These are phyloP conservation scores for Syncephalastrum sp. DNA, from an alignment of 371 early-diverging fungal species.

Conservation along the genomic window DNA sequence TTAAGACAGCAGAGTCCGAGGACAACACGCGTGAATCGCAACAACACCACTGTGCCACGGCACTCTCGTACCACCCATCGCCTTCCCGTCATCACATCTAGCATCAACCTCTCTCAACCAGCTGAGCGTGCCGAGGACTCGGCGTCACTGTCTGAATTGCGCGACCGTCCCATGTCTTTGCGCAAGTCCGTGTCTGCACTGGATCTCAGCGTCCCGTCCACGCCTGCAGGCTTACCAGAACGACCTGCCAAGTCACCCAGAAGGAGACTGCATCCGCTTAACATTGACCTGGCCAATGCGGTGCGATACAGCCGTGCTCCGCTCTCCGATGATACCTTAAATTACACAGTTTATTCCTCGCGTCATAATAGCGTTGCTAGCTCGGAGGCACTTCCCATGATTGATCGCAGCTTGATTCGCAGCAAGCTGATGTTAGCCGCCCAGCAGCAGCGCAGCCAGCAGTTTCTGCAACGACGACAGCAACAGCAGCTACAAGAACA, in stretches of 20 bases:
- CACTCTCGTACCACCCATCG: no score
- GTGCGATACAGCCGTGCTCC: background rate
- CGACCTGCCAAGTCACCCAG: constrained; percentile 7
- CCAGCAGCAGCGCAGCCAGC: no score
- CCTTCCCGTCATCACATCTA: background rate
- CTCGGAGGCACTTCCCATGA: constrained; percentile 11
- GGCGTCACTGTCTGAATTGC: constrained; percentile 12
- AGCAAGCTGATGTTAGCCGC: background rate
- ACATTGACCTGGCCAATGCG: constrained; percentile 5
- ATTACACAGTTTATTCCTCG: background rate
- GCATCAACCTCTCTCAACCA: constrained; percentile 5
- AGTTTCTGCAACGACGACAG: no score
- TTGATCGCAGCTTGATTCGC: constrained; percentile 6
- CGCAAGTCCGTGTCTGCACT: constrained; percentile 6
- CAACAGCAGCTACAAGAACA: no score
- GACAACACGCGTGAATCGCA: no score
- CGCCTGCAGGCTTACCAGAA: background rate
- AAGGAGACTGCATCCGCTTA: constrained; percentile 5
- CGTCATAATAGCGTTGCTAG: constrained; percentile 8
- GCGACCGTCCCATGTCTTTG: background rate
- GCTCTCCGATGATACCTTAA: constrained; percentile 2
- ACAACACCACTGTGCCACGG: no score
- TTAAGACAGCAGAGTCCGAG: no score
- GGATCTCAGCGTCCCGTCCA: constrained; percentile 1
- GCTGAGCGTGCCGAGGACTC: constrained; percentile 2